phyloP scores from a whole-genome alignment of 2,329 filamentous ascomycete species.

The Trichoderma arundinaceum region DNA sequence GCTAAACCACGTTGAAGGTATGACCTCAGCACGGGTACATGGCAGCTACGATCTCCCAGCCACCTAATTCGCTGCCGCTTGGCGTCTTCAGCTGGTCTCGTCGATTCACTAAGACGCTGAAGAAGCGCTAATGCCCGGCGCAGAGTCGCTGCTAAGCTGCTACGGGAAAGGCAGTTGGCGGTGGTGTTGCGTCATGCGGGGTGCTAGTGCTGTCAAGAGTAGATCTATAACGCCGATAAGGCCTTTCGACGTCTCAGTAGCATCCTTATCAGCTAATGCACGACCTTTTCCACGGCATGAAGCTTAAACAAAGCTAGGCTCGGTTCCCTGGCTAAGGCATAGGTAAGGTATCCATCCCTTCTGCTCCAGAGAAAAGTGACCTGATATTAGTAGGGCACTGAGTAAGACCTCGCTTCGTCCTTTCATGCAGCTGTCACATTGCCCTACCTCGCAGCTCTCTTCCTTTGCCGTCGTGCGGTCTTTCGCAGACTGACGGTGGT shows the following conservation, averaged over 20 bases:
- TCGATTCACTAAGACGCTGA: constrained; percentile 10
- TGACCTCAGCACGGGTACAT: background rate
- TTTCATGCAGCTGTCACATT: constrained; percentile 14
- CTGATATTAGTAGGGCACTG: constrained; percentile 11
- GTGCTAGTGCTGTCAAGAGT: constrained; percentile 16
- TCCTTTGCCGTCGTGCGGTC: constrained; percentile 7
- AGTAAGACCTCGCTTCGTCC: constrained; percentile 8
- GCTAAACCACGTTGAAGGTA: too few relatives aligned
- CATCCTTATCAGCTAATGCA: constrained; percentile 29
- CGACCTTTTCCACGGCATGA: constrained; percentile 7
- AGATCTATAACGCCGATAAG: constrained; percentile 30
- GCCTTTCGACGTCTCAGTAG: background rate
- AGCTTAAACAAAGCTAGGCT: constrained; percentile 22
- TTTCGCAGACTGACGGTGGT: background rate
- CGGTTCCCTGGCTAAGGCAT: constrained; percentile 13
- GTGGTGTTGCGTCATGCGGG: constrained; percentile 31
- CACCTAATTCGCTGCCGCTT: constrained; percentile 2
- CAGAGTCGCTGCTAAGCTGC: constrained; percentile 21
- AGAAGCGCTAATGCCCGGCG: constrained; percentile 18
- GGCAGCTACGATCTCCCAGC: background rate
- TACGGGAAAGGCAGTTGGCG: constrained; percentile 14
- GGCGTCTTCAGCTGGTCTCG: constrained; percentile 6
- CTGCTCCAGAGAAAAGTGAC: constrained; percentile 6
- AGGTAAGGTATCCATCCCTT: constrained; percentile 11
- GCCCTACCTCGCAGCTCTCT: background rate